Conservation (phyloP, 805 yeast genomes). For the Nakazawaea laoshanensis region DNA sequence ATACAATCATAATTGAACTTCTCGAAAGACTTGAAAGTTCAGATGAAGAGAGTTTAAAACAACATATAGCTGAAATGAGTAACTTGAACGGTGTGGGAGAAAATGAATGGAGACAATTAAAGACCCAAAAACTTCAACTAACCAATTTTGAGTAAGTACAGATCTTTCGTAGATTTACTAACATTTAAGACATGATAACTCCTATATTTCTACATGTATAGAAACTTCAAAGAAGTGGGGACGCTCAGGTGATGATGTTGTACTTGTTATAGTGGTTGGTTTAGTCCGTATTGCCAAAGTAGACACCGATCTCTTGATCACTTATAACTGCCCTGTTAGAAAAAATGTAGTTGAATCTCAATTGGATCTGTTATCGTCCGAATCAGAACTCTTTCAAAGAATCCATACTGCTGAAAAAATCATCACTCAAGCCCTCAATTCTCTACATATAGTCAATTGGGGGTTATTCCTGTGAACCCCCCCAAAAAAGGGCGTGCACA, state of each 20-base stretch:
- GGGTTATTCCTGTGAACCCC: constrained; percentile 31
- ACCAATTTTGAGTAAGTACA: constrained; percentile 10
- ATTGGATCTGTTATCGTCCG: constrained; percentile 11
- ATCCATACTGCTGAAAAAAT: constrained; percentile 19
- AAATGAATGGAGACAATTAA: constrained; percentile 22
- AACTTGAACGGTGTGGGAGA: constrained; percentile 28
- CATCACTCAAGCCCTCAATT: constrained; percentile 17
- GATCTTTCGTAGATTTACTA: not conserved
- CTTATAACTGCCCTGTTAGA: constrained; percentile 50
- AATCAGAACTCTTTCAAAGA: constrained; percentile 18
- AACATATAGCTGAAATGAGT: constrained; percentile 50
- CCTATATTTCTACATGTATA: constrained; percentile 26
- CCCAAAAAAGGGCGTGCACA: not conserved
- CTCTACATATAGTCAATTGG: constrained; percentile 37
- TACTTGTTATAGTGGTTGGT: constrained; percentile 45
- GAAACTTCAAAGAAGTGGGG: constrained; percentile 50
- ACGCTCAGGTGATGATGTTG: constrained; percentile 18
- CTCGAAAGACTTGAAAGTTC: constrained; percentile 39
- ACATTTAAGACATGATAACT: constrained; percentile 11
- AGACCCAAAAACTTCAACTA: constrained; percentile 11
- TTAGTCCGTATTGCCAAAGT: constrained; percentile 43
- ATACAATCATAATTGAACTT: constrained; percentile 57
- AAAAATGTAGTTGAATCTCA: constrained; percentile 19
- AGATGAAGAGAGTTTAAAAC: constrained; percentile 32
- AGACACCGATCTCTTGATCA: constrained; percentile 52